Base-by-base conservation (phyloP, 768 basidiomycete species). In the Boletus sp. region DNA sequence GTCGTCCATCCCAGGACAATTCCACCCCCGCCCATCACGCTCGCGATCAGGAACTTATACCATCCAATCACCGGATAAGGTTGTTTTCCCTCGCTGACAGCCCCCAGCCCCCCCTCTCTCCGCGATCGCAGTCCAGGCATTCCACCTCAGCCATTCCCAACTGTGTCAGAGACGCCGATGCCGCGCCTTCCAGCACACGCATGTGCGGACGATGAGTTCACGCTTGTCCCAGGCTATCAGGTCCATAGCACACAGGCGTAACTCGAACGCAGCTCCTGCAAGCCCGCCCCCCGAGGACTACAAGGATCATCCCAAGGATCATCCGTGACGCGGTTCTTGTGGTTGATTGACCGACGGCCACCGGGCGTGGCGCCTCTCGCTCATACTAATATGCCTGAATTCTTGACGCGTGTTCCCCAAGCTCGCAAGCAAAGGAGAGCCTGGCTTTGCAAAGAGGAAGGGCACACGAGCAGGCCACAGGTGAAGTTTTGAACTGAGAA, bases 391-490 rank as follows among this genome's bases (percentile, higher is more conserved):
- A 20, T 49, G 15, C 14, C 64, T 11, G 64, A 63, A 35, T 37
- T 59, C 33, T 10, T 61, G 32, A 46, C 46, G 5, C 66, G 57
- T n/a, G 9, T 50, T 35, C 59, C 53, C 4, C 50, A 11, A 46
- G 9, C n/a, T 20, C 53, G 7, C 58, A 60, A 17, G 45, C 59
- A 15, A 58, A 63, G 47, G 64, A 68, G 28, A 74, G 70, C 54
- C 54, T 67, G 50, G 70, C 75, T 12, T 52, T 68, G 18, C 72
- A 70, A 52, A 61, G 67, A 46, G 67, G 68, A 4, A 67, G 39
- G 37, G 65, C 67, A 12, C 70, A 69, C 39, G 72, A 67, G 39
- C 62, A 66, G 32, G 36, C 67, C 20, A 63, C 49, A 9, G 52
- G 70, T 70, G 49, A 58, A 59, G 17, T 3, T 12, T 33, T 32